A percentile compares a stretch with the other conserved stretches of the same genome.
phyloP scores from a whole-genome alignment of 495 filamentous ascomycete genomes.

The Neurospora intermedia region DNA sequence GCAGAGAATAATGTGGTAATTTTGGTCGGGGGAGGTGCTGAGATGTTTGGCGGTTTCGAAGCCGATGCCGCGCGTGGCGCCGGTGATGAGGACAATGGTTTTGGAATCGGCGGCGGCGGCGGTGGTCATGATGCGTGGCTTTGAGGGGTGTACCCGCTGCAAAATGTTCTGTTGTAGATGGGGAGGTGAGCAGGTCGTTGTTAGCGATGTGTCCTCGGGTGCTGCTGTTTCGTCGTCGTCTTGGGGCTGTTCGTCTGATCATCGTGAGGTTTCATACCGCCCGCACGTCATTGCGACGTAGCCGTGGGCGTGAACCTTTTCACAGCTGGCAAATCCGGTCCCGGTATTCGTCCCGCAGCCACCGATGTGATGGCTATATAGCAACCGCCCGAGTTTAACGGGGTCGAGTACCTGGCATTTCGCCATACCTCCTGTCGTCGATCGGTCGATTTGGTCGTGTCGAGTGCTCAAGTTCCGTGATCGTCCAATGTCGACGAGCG shows the following conservation, averaged over 20 bases:
- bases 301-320: background rate
- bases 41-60: slow-evolving; percentile 33
- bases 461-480: background rate
- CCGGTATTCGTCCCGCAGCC: background rate
- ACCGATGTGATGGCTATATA: background rate
- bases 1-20: slow-evolving; percentile 32
- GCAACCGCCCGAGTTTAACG: background rate
- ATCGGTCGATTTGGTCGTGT: background rate
- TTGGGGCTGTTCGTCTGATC: background rate
- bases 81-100: slow-evolving; percentile 34
- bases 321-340: background rate
- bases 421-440: background rate
- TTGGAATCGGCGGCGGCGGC: background rate
- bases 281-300: background rate
- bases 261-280: background rate
- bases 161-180: background rate
- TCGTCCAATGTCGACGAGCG: background rate
- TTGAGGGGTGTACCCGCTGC: background rate
- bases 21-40: slow-evolving; percentile 11
- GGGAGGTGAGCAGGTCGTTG: background rate
- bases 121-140: slow-evolving; percentile 5
- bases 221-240: background rate
- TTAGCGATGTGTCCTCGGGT: background rate
- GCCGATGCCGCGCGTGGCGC: slow-evolving; percentile 40
- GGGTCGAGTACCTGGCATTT: background rate